These are phyloP conservation scores for Corymbia calophylla DNA, from an alignment of 441 rosid species.

Conservation along the genomic window DNA sequence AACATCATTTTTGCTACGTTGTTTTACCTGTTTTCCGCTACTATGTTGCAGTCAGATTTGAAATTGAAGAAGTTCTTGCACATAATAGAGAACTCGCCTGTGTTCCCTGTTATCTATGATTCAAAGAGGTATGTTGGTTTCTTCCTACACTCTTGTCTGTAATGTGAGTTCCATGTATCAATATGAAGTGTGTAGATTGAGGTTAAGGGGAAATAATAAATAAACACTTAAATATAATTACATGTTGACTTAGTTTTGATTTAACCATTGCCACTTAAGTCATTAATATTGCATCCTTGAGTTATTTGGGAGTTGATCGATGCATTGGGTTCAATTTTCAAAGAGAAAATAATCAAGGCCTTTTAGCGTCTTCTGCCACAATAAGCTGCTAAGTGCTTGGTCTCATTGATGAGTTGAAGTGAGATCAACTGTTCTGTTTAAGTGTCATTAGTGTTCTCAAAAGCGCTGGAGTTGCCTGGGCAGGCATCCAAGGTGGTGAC, in stretches of 20 bases:
- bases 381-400: background rate
- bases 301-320: background rate
- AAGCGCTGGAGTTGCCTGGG: background rate
- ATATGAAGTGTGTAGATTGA: background rate
- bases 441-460: background rate
- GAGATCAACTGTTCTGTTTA: background rate
- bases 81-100: constrained; percentile 75
- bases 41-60: constrained; percentile 63
- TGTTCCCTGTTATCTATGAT: constrained; percentile 82
- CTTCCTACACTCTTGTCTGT: background rate
- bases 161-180: background rate
- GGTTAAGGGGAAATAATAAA: background rate
- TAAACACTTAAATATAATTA: background rate
- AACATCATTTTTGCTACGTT: background rate
- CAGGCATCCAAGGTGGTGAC: background rate
- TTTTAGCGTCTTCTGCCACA: background rate
- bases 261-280: background rate
- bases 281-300: background rate
- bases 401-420: background rate
- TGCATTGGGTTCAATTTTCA: background rate
- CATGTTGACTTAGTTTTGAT: background rate
- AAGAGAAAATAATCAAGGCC: background rate
- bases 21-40: background rate
- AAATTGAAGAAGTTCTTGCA: constrained; percentile 91
- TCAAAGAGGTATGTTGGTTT: constrained; percentile 43